A percentile compares a stretch with the other conserved stretches of the same genome.
These are phyloP conservation scores for Schizochytrium sp. DNA, from an alignment of 108 stramenopile genomes.

Conservation along the genomic window DNA sequence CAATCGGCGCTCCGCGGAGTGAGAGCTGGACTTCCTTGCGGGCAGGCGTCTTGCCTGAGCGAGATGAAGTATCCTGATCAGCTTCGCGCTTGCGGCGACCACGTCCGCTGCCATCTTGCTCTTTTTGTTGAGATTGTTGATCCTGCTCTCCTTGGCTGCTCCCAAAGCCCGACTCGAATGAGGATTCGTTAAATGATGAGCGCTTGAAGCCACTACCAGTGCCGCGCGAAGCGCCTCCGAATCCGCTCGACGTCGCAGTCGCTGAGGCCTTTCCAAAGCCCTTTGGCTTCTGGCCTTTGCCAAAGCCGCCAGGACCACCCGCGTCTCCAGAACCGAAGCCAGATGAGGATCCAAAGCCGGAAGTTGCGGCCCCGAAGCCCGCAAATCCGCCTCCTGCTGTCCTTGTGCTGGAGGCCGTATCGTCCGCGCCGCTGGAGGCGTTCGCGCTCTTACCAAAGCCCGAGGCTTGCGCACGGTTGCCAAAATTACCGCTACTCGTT, in stretches of 20 bases:
- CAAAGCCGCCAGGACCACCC: background rate
- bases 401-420: too few relatives aligned
- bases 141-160: background rate
- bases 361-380: too few relatives aligned
- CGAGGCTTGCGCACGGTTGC: too few relatives aligned
- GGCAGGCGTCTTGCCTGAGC: background rate
- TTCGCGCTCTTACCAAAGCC: too few relatives aligned
- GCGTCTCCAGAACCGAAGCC: background rate
- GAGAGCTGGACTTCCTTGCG: background rate
- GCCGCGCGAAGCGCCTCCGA: background rate
- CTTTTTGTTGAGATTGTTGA: background rate
- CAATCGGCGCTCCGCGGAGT: background rate
- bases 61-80: background rate
- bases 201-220: too few relatives aligned
- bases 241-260: background rate
- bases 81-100: background rate
- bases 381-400: too few relatives aligned
- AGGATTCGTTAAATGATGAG: too few relatives aligned
- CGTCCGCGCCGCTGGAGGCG: too few relatives aligned
- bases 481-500: too few relatives aligned
- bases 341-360: too few relatives aligned
- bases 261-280: background rate
- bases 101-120: background rate
- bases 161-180: background rate
- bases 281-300: background rate